phyloP scores from a whole-genome alignment of 495 filamentous ascomycete species.

The Neurospora cerealis region DNA sequence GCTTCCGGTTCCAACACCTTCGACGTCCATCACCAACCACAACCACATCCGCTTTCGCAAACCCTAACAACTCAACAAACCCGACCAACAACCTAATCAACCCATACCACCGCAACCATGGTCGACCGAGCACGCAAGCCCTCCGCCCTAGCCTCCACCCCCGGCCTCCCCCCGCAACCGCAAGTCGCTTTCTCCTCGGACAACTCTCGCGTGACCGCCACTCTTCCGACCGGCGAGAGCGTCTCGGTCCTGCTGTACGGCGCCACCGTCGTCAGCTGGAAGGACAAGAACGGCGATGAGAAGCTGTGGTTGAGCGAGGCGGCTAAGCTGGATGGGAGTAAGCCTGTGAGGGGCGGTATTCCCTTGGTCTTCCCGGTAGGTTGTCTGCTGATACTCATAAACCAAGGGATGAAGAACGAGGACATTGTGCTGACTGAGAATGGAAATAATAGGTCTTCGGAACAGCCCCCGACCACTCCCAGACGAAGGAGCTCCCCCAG shows the following conservation, averaged over 20 bases:
- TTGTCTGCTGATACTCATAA: constrained; percentile 3
- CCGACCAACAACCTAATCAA: not conserved
- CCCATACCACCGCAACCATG: constrained; percentile 31
- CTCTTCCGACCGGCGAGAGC: constrained; percentile 74
- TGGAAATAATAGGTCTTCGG: constrained; percentile 66
- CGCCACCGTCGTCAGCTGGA: constrained; percentile 91
- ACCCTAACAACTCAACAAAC: not conserved
- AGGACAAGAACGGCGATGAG: constrained; percentile 66
- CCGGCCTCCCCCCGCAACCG: constrained; percentile 52
- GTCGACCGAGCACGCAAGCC: constrained; percentile 84
- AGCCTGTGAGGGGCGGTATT: constrained; percentile 65
- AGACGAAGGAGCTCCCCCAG: constrained; percentile 68
- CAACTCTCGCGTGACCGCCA: constrained; percentile 56
- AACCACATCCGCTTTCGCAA: not conserved
- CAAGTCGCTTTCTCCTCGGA: constrained; percentile 57
- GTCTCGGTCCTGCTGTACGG: constrained; percentile 81
- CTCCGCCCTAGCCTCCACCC: constrained; percentile 59
- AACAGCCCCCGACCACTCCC: constrained; percentile 59
- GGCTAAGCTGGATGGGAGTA: constrained; percentile 51
- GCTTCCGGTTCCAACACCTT: not conserved
- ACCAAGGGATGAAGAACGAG: not conserved
- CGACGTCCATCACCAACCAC: not conserved
- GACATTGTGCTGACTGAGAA: not conserved
- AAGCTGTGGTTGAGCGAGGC: constrained; percentile 80
- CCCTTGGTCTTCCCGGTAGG: constrained; percentile 92